Conservation (phyloP, 2,329 filamentous ascomycete genomes). For the Aspergillaceae sp. region DNA sequence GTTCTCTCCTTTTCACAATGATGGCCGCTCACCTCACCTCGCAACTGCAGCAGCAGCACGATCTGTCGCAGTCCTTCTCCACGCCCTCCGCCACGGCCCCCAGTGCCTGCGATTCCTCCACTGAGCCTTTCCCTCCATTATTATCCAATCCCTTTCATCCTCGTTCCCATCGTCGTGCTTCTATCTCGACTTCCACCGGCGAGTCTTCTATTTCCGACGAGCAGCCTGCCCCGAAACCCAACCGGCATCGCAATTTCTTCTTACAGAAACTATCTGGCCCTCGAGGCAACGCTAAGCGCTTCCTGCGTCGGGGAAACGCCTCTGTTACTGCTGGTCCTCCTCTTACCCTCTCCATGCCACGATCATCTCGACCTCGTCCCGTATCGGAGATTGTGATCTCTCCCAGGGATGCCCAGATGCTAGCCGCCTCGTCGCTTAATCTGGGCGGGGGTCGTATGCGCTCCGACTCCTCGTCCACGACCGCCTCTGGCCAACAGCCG, state of each 20-base stretch:
- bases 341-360: constrained; percentile 14
- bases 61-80: constrained; percentile 17
- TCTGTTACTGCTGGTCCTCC: constrained; percentile 17
- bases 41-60: constrained; percentile 17
- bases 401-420: constrained; percentile 26
- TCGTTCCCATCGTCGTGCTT: constrained; percentile 17
- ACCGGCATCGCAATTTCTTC: constrained; percentile 20
- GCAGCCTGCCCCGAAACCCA: constrained; percentile 12
- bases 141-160: constrained; percentile 16
- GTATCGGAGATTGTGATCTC: constrained; percentile 30
- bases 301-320: constrained; percentile 35
- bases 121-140: constrained; percentile 12
- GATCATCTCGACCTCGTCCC: constrained; percentile 19
- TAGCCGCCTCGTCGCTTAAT: constrained; percentile 13
- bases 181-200: constrained; percentile 9
- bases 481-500: constrained; percentile 14
- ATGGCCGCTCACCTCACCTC: constrained; percentile 24
- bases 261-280: constrained; percentile 37
- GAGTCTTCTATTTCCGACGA: not conserved
- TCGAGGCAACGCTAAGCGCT: constrained; percentile 40
- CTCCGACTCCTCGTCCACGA: constrained; percentile 21
- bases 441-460: constrained; percentile 16
- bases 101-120: constrained; percentile 12
- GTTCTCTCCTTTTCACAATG: constrained; percentile 11
- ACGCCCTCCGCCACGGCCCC: constrained; percentile 4